Evolutionary conservation across 2,329 filamentous ascomycete species (phyloP), one percentile per base, ranked within the genome.

Genomic region (Beauveria pseudobassiana): DNA sequence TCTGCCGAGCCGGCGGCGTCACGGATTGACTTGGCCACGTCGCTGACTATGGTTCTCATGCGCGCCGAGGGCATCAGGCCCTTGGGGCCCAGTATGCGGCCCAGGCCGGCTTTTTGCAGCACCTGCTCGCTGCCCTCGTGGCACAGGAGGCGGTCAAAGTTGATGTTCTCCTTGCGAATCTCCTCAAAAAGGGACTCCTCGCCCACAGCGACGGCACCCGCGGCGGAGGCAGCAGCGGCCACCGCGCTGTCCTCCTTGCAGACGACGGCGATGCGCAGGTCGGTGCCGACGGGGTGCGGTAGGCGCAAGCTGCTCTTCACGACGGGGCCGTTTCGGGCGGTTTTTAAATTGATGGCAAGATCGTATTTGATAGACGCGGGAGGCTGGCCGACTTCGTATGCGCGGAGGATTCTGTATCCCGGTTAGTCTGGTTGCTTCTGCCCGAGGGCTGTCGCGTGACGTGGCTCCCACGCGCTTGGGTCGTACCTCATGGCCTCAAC

Each of bases 31-130:
- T 80, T 75, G 59, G 82, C 82, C 18, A 96, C 83, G 72, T 96
- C 89, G 70, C 84, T 88, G 26, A 96, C 91, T 61, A 99, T 89
- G 0, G 95, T 98, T 66, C 91, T 92, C 64, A 86, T 86, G 80
- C 96, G 96, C 63, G 83, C 78, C 73, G 85, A 96, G 6, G 95
- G 95, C 95, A 99, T 98, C 70, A 99, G 76, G 3, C 93, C 93
- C 75, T 85, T 87, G 51, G 96, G 95, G 70, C 95, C 95, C 22
- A 99, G 80, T 49, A 96, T 82, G 66, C 88, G 84, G 65, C 89
- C 93, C 65, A 99, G 74, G 0, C 84, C 85, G 42, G 92, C 88
- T 78, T 95, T 93, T 72, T 88, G 89, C 69, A 99, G 78, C 62
- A 89, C 91, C 58, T 83, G 82, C 67, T 95, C 80, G 67, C 87